A percentile compares a stretch with the other conserved stretches of the same genome.
phyloP scores from a whole-genome alignment of 2,329 filamentous ascomycete genomes.

The Colletotrichum gloeosporioides region DNA sequence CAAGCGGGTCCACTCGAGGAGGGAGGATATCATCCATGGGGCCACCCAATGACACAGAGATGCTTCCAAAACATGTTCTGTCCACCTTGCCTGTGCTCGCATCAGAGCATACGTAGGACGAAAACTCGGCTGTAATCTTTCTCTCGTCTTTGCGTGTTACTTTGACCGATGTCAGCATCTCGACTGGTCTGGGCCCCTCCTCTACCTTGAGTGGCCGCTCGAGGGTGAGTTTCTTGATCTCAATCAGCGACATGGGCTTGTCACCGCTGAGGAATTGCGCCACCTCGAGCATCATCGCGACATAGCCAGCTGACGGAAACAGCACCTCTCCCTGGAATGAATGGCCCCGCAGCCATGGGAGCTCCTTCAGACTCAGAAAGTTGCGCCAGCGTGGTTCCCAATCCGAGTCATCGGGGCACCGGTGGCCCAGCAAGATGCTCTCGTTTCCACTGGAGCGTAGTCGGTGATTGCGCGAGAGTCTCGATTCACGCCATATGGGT shows the following conservation, averaged over 20 bases:
- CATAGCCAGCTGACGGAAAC: constrained; percentile 39
- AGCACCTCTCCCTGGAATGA: constrained; percentile 48
- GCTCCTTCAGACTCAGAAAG: constrained; percentile 29
- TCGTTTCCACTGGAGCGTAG: not conserved
- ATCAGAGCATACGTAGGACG: not conserved
- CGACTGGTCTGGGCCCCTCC: not conserved
- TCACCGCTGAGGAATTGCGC: not conserved
- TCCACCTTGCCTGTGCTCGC: not conserved
- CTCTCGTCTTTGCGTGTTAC: not conserved
- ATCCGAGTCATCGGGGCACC: not conserved
- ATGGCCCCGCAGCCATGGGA: constrained; percentile 53
- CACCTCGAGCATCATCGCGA: constrained; percentile 30
- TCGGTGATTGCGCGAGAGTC: constrained; percentile 9
- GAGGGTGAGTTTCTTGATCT: not conserved
- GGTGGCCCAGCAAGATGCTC: constrained; percentile 3
- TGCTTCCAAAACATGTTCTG: not conserved
- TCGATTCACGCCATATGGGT: not conserved
- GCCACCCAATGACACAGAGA: not conserved
- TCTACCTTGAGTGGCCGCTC: not conserved
- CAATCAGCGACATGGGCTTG: not conserved
- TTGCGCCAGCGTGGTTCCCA: constrained; percentile 12
- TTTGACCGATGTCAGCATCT: not conserved
- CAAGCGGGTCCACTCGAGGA: not conserved
- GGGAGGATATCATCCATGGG: not conserved
- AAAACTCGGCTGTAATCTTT: not conserved